Evolutionary conservation across 371 early-diverging fungal genomes (phyloP).

Genomic region (Lichtheimia corymbifera): DNA sequence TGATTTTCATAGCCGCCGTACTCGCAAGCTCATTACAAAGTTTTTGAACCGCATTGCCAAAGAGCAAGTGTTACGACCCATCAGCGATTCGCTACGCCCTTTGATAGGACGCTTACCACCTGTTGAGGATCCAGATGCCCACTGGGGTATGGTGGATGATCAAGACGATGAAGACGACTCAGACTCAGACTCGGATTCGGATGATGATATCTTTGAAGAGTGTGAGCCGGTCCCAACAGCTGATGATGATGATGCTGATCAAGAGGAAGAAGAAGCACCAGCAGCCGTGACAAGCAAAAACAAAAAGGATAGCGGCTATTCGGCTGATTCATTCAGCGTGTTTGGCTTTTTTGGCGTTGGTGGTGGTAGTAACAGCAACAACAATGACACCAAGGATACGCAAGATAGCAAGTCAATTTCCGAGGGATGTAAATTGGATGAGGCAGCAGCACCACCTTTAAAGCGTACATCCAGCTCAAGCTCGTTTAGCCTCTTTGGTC

Average conservation of each 20-base stretch:
- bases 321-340: slow-evolving; percentile 25
- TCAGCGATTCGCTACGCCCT: slow-evolving; percentile 43
- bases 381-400: neutral
- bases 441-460: slow-evolving; percentile 1
- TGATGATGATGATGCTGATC: neutral
- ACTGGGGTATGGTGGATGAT: slow-evolving; percentile 42
- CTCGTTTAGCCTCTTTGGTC: slow-evolving; percentile 16
- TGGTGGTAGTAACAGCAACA: neutral
- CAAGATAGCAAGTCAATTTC: slow-evolving; percentile 13
- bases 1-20: slow-evolving; percentile 51
- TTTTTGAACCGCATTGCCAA: slow-evolving; percentile 46
- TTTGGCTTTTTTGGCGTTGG: slow-evolving; percentile 10
- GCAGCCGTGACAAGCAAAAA: slow-evolving; percentile 4
- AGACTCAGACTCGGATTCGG: slow-evolving; percentile 4
- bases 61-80: slow-evolving; percentile 36
- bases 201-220: slow-evolving; percentile 15
- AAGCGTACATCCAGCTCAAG: slow-evolving; percentile 17
- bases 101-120: slow-evolving; percentile 45
- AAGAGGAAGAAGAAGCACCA: slow-evolving; percentile 5
- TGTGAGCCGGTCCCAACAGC: slow-evolving; percentile 14
- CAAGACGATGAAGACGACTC: slow-evolving; percentile 1
- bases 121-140: slow-evolving; percentile 40
- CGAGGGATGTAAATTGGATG: slow-evolving; percentile 7
- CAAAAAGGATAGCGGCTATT: slow-evolving; percentile 51
- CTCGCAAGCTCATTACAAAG: slow-evolving; percentile 45